These are phyloP conservation scores for Pinus albicaulis DNA, from an alignment of 75 land plant species.

Conservation along the genomic window DNA sequence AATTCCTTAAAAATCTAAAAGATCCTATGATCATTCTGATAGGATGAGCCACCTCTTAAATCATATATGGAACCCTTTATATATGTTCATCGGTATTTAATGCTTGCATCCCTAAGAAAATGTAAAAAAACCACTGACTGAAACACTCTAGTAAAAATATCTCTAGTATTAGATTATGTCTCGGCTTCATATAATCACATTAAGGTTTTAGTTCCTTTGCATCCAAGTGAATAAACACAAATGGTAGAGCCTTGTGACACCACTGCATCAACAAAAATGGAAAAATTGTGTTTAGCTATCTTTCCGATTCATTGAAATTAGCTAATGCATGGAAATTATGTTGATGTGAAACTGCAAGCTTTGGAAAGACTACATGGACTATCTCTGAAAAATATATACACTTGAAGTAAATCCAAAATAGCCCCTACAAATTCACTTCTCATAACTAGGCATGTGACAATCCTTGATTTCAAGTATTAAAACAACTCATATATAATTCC, in stretches of 20 bases:
- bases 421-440: conserved; percentile 81
- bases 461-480: conserved; percentile 60
- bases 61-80: no score
- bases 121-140: no score
- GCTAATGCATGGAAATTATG: conserved; percentile 47
- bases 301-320: conserved; percentile 67
- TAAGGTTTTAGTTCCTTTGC: conserved; percentile 63
- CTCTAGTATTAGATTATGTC: conserved; percentile 69
- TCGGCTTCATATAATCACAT: conserved; percentile 84
- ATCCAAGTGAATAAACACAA: conserved; percentile 72
- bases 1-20: no score
- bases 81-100: no score
- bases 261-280: conserved; percentile 70
- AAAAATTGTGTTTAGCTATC: conserved; percentile 53
- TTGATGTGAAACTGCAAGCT: conserved; percentile 74
- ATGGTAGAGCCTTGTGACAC: conserved; percentile 89
- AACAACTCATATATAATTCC: conserved; percentile 62
- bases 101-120: no score
- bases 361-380: conserved; percentile 90
- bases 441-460: conserved; percentile 63
- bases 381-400: conserved; percentile 67
- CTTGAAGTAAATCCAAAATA: conserved; percentile 53
- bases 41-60: no score
- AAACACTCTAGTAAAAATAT: no score
- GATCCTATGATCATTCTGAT: no score